Base-by-base conservation (phyloP, 2,329 filamentous ascomycete species). In the Penicillium nordicum region DNA sequence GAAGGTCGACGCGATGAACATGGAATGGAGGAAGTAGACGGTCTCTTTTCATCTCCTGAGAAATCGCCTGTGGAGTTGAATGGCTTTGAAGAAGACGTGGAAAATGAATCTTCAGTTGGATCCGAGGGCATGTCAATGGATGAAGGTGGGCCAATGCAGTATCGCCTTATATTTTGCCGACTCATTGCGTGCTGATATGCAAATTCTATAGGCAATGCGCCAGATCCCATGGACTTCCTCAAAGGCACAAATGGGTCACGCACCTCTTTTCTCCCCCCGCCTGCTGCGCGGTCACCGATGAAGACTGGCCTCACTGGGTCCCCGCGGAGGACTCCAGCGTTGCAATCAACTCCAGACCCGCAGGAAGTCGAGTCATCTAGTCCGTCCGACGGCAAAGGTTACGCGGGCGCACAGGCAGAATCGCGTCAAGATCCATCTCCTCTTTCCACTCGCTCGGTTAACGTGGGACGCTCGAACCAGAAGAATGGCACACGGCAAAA, bases 1-100 rank as follows among this genome's bases (percentile, higher is more conserved):
- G 90, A 96, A 53, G 90, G 90, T 50, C 80, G 87, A 58, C 88
- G 91, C 76, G 93, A 97, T 76, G 92, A 95, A 72, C 81, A 96
- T 80, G 94, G 93, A 73, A 86, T 99, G 79, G 91, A 97, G 72
- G 88, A 90, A 36, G 83, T 96, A 57, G 89, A 93, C 36, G 85
- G 85, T 63, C 85, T 97, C 63, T 96, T 96, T 74, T 97, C 92
- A 9, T 96, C 92, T 21, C 92, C 92, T 14, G 83, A 85, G 63
- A 89, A 87, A 52, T 82, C 80, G n/a, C 77, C 80, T 1, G 59
- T 67, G 23, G 69, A 68, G 57, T 61, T 66, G 38, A 69, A 71
- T 60, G 71, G 63, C 4, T 69, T 71, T 51, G 18, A 18, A 18
- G 53, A 63, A 40, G 59, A 63, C 42, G 65, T 65, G 55, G 69